Conservation (phyloP, 352 stramenopile species). For the Thalassiosira mediterranea region DNA sequence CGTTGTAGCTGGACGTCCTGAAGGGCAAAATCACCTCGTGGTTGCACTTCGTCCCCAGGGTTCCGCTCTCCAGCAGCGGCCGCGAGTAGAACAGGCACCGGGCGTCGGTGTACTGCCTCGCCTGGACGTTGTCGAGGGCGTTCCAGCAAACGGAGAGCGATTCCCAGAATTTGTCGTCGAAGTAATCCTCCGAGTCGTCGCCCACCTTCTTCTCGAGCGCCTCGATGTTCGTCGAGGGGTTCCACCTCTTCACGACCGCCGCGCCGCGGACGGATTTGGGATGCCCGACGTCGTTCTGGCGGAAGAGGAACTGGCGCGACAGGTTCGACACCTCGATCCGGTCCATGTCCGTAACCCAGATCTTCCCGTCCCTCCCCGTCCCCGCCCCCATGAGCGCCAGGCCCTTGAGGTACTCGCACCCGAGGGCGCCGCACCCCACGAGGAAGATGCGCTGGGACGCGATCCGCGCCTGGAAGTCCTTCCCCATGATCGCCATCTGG, state of each 20-base stretch:
- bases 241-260: conserved; percentile 92
- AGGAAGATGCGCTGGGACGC: conserved; percentile 91
- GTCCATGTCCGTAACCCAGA: conserved; percentile 97
- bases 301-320: conserved; percentile 98
- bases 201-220: conserved; percentile 77
- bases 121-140: conserved; percentile 97
- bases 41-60: conserved; percentile 96
- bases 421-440: conserved; percentile 95
- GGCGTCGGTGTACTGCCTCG: conserved; percentile 94
- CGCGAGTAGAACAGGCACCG: conserved; percentile 96
- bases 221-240: conserved; percentile 88
- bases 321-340: conserved; percentile 97
- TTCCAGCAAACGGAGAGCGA: conserved; percentile 93
- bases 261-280: conserved; percentile 91
- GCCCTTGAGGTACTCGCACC: conserved; percentile 99
- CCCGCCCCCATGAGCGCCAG: conserved; percentile 94
- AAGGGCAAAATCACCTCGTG: conserved; percentile 87
- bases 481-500: conserved; percentile 90
- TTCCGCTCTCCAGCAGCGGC: conserved; percentile 97
- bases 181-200: conserved; percentile 92
- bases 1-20: conserved; percentile 86
- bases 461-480: conserved; percentile 84
- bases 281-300: conserved; percentile 93
- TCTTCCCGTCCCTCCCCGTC: conserved; percentile 85
- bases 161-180: conserved; percentile 96